Evolutionary conservation across 108 stramenopile species (phyloP), one percentile per base, ranked within the genome.

Genomic region (Aurantiochytrium sp.): DNA sequence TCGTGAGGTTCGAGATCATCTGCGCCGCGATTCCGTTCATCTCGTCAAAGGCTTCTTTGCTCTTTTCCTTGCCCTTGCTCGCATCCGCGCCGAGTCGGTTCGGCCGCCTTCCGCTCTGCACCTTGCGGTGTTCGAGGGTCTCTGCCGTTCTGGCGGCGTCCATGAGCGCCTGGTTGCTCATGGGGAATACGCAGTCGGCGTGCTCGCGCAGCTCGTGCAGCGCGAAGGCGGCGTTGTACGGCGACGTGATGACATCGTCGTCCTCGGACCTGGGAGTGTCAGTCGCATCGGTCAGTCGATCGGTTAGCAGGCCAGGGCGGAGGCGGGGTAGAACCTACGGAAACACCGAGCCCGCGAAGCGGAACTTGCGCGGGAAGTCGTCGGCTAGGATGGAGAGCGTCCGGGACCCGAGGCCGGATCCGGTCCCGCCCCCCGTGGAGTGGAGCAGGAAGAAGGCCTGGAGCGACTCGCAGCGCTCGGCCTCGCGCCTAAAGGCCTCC

Each of bases 241-340:
- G 94, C 34, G 90, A 86, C 27, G 94, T 94, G 68, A 94, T 86
- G 12, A 94, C 94, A 55, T 94, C 94, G 39, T 93, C 93, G 27
- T 93, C 93, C 55, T 89, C 91, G 6, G 73, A 41, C 12, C 73
- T 81, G 45, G 12, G 39, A 37, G 45, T 6, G 45, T 6, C n/a
- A 30, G 8, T 1, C 17, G 19, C 37, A 68, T 4, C 88, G 17
- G n/a, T n/a, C n/a, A n/a, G n/a, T n/a, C n/a, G n/a, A n/a, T n/a
- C n/a, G n/a, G n/a, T n/a, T n/a, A n/a, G n/a, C n/a, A n/a, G n/a
- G n/a, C n/a, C n/a, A n/a, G n/a, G n/a, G n/a, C n/a, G n/a, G n/a
- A n/a, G n/a, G n/a, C n/a, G n/a, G n/a, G n/a, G n/a, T n/a, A 81
- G 0, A 41, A 81, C 73, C 8, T 81, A 90, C 8, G 93, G 93